Conservation (phyloP, 345 rosid species). For the Hevea brasiliensis region DNA sequence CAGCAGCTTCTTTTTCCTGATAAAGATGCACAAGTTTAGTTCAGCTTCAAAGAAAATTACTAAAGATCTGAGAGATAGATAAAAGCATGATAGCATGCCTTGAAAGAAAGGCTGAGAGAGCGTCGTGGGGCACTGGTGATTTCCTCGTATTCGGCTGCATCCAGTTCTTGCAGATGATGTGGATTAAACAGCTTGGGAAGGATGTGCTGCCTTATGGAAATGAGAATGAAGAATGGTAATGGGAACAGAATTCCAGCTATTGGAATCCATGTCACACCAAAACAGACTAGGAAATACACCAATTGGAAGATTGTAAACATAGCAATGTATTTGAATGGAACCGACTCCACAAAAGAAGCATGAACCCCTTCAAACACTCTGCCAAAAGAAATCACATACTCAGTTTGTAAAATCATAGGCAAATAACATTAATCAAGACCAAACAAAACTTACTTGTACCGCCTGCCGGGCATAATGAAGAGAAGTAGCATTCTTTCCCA, state of each 20-base stretch:
- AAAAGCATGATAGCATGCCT: constrained; percentile 17
- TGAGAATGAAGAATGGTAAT: constrained; percentile 74
- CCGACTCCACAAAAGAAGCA: constrained; percentile 72
- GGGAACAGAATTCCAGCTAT: constrained; percentile 85
- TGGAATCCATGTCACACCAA: constrained; percentile 83
- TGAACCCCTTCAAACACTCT: constrained; percentile 72
- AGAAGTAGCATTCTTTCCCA: constrained; percentile 77
- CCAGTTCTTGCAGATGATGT: constrained; percentile 55
- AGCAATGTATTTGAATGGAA: constrained; percentile 57
- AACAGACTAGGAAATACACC: constrained; percentile 61
- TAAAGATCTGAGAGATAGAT: neutral
- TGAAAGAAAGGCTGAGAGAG: constrained; percentile 36
- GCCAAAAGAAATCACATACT: constrained; percentile 13
- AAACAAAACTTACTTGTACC: constrained; percentile 54
- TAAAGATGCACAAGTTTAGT: neutral
- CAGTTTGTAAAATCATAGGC: neutral
- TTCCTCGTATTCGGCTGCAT: constrained; percentile 87
- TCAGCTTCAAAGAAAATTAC: neutral
- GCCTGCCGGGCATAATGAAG: constrained; percentile 53
- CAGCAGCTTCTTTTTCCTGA: constrained; percentile 39
- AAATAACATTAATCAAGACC: neutral
- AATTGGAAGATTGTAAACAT: constrained; percentile 64
- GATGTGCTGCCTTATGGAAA: constrained; percentile 63
- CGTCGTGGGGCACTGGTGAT: constrained; percentile 45
- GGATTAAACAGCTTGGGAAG: constrained; percentile 61